Percentiles rank a stretch among this genome's conserved stretches.
Evolutionary conservation across 805 yeast genomes (phyloP).

Genomic region (Candida andamanensis): DNA sequence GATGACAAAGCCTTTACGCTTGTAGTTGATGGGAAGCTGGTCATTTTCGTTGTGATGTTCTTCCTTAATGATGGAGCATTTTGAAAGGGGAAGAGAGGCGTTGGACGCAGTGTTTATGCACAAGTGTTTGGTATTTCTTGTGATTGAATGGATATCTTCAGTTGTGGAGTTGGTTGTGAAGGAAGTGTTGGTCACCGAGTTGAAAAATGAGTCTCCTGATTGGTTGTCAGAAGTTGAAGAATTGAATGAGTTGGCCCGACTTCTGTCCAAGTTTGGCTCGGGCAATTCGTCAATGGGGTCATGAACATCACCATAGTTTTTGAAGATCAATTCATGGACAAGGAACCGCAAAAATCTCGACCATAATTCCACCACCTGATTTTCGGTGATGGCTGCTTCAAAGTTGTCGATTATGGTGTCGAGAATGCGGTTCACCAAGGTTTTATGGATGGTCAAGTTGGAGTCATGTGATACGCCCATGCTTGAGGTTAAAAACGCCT

Average conservation of each 20-base stretch:
- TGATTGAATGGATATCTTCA: constrained; percentile 7
- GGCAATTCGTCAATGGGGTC: constrained; percentile 8
- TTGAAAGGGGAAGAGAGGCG: too few species aligned
- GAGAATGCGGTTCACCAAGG: constrained; percentile 12
- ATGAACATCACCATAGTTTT: constrained; percentile 6
- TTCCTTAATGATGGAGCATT: constrained; percentile 9
- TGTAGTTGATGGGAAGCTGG: constrained; percentile 2
- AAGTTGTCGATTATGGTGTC: constrained; percentile 15
- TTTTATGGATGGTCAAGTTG: constrained; percentile 9
- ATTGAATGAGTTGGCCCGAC: constrained; percentile 2
- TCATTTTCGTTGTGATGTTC: constrained; percentile 5
- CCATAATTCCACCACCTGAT: constrained; percentile 14
- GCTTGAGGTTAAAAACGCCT: constrained; percentile 8
- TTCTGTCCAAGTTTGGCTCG: constrained; percentile 10
- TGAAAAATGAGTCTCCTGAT: not conserved
- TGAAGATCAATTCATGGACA: constrained; percentile 12
- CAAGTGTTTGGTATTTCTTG: constrained; percentile 28
- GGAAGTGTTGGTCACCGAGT: constrained; percentile 1
- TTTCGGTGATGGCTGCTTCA: constrained; percentile 3
- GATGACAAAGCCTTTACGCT: constrained; percentile 11
- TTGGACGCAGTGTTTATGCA: constrained; percentile 11
- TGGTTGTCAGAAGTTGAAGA: constrained; percentile 1
- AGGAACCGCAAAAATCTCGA: constrained; percentile 15
- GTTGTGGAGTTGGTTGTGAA: constrained; percentile 2
- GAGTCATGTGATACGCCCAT: constrained; percentile 4